Base-by-base conservation (phyloP, 805 yeast genomes). In the Ogataea minuta region DNA sequence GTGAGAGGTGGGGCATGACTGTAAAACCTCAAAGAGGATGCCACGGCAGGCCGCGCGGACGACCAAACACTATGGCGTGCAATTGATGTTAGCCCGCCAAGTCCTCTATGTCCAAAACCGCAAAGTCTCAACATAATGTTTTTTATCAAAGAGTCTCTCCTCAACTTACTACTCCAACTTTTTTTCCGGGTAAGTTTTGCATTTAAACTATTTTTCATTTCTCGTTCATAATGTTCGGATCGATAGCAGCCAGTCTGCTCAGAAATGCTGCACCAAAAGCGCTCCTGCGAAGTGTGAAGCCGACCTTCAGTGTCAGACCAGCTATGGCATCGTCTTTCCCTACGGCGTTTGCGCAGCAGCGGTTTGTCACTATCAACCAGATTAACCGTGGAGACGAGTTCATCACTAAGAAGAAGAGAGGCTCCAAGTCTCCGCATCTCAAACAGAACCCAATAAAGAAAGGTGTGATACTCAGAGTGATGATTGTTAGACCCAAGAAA, bases 401-500 rank as follows among this genome's bases (percentile, higher is more conserved):
- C 65, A 57, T 60, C 21, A 57, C 58, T 12, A 60, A 49, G 36
- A 61, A 59, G 44, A 63, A 60, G 32, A 68, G 70, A 50, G 60
- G 67, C 6, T 64, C 77, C 2, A 79, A 76, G 48, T 75, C 96
- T 0, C 97, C 97, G 6, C 95, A 88, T 64, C 76, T 93, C 43
- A 82, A 81, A 4, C 62, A 63, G n/a, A 77, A 82, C 50, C 99
- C 99, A 1, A 84, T 89, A 54, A 80, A 81, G 52, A 89, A 90
- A 52, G 99, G 97, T 26, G 98, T 93, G 4, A 95, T 93, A 9
- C 69, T 90, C 34, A 77, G 96, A 61, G 95, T 93, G 21, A 85
- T 91, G 93, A 87, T 90, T 39, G 72, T 90, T 51, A 93, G 93
- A 64, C 99, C 99, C 31, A 93, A 93, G 71, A 93, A 93, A 63